Percentiles rank a stretch among this genome's conserved stretches.
phyloP scores from a whole-genome alignment of 2,329 filamentous ascomycete species.

The Diaporthe sp. region DNA sequence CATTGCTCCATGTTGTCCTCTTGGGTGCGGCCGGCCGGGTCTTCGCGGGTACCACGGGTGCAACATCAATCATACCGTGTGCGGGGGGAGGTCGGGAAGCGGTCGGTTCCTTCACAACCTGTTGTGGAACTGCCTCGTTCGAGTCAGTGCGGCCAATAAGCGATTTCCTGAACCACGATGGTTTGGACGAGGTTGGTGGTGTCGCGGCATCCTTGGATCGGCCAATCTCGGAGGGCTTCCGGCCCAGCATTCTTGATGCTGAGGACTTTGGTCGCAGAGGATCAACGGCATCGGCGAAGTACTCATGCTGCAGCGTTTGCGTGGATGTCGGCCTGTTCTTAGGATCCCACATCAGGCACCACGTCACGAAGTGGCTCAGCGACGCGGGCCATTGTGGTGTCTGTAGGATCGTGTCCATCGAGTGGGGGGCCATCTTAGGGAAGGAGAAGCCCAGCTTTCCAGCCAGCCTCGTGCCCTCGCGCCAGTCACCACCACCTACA shows the following conservation, averaged over 20 bases:
- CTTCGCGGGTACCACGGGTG: constrained; percentile 46
- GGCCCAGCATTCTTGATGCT: constrained; percentile 82
- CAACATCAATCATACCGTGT: constrained; percentile 56
- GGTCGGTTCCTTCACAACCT: constrained; percentile 57
- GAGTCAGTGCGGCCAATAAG: constrained; percentile 84
- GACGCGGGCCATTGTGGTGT: constrained; percentile 91
- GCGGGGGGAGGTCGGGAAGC: constrained; percentile 56
- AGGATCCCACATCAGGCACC: constrained; percentile 99
- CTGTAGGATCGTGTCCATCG: constrained; percentile 93
- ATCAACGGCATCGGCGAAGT: constrained; percentile 92
- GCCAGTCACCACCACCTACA: constrained; percentile 97
- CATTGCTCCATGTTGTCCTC: constrained; percentile 93
- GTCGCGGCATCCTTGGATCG: constrained; percentile 70
- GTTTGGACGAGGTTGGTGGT: constrained; percentile 78
- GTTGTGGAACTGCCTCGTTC: constrained; percentile 66
- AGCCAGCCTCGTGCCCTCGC: constrained; percentile 90
- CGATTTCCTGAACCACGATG: constrained; percentile 97
- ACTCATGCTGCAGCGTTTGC: constrained; percentile 95
- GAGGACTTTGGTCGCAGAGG: constrained; percentile 93
- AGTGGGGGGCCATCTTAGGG: constrained; percentile 98
- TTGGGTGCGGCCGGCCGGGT: constrained; percentile 72
- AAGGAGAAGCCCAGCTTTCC: constrained; percentile 99
- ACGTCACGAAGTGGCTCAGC: constrained; percentile 93
- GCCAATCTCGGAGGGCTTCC: constrained; percentile 89
- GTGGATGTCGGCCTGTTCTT: constrained; percentile 90